Evolutionary conservation across 2,329 filamentous ascomycete genomes (phyloP).

Genomic region (Pyrenophora graminea): DNA sequence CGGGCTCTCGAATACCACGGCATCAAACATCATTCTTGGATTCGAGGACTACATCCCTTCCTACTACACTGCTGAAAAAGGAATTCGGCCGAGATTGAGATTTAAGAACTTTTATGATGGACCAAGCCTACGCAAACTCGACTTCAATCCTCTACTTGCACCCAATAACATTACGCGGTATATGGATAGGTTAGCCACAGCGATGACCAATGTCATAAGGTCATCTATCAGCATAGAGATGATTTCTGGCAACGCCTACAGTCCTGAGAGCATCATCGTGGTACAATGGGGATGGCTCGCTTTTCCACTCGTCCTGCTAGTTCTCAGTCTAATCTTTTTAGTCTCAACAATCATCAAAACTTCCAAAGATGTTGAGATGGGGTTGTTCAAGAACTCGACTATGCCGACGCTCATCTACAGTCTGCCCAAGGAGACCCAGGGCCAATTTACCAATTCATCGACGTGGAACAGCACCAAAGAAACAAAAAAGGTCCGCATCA

Average conservation of each 20-base stretch:
- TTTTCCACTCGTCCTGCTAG: conserved; percentile 28
- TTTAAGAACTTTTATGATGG: too few relatives aligned
- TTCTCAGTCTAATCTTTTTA: conserved; percentile 31
- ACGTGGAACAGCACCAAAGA: background rate
- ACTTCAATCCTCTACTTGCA: background rate
- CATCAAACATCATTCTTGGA: too few relatives aligned
- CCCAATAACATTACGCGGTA: too few relatives aligned
- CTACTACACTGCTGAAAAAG: too few relatives aligned
- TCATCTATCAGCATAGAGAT: conserved; percentile 8
- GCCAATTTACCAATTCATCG: conserved; percentile 8
- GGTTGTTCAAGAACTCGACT: conserved; percentile 39
- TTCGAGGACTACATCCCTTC: too few relatives aligned
- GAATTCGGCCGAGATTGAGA: too few relatives aligned
- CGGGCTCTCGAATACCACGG: too few relatives aligned
- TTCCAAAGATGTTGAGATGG: conserved; percentile 12
- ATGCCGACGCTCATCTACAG: conserved; percentile 37
- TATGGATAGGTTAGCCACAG: too few relatives aligned
- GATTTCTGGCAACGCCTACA: conserved; percentile 15
- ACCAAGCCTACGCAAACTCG: too few relatives aligned
- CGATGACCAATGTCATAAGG: conserved; percentile 17
- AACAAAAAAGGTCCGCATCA: conserved; percentile 19
- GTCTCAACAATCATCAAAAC: conserved; percentile 29
- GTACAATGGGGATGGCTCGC: conserved; percentile 34
- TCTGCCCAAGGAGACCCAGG: conserved; percentile 24
- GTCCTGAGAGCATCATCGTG: conserved; percentile 12